These are phyloP conservation scores for Lactarius indigo DNA, from an alignment of 768 basidiomycete species.

Conservation along the genomic window DNA sequence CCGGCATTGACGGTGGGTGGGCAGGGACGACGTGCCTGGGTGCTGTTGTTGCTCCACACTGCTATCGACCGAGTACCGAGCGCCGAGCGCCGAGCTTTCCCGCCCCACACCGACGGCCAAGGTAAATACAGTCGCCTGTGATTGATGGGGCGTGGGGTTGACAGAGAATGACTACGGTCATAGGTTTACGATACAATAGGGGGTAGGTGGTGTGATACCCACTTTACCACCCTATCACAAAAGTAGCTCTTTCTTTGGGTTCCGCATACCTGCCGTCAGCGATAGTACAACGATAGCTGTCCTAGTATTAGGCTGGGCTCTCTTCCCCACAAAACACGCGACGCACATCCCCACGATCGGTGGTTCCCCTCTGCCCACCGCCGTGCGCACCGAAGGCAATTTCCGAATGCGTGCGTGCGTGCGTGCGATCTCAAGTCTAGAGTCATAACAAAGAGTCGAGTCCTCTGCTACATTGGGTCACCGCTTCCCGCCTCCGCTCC, in stretches of 20 bases:
- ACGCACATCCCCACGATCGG: background rate
- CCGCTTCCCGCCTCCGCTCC: background rate
- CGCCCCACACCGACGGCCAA: background rate
- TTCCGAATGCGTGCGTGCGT: background rate
- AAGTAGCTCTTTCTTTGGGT: constrained; percentile 1
- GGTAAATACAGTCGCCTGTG: background rate
- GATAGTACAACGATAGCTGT: background rate
- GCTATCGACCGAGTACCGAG: background rate
- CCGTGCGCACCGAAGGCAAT: constrained; percentile 1
- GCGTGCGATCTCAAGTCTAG: background rate
- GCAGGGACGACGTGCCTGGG: background rate
- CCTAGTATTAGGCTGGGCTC: background rate
- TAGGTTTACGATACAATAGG: background rate
- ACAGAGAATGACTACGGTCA: background rate
- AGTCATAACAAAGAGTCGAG: background rate
- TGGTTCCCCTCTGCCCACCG: background rate
- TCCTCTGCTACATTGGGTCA: background rate
- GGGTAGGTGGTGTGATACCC: background rate
- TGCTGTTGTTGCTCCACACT: background rate
- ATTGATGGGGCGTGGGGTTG: background rate
- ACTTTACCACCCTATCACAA: background rate
- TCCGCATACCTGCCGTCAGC: background rate
- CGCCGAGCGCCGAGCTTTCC: background rate
- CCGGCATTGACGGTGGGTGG: background rate
- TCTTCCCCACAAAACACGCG: background rate